Evolutionary conservation across 2,329 filamentous ascomycete species (phyloP).

Genomic region (Trichoderma polysporum): DNA sequence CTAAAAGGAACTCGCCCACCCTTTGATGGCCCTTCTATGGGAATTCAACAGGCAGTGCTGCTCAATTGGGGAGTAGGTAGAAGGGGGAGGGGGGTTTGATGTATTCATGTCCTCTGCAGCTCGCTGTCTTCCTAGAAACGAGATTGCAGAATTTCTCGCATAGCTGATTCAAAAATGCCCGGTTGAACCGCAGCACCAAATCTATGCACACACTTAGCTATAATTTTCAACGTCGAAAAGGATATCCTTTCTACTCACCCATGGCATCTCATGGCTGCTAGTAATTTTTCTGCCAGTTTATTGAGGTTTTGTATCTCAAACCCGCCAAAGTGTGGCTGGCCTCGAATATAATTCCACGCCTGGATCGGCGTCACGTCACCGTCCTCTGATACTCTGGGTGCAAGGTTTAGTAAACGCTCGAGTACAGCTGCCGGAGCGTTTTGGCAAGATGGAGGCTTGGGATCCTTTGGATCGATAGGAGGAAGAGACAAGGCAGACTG

Average conservation of each 20-base stretch:
- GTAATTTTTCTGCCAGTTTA: slow-evolving; percentile 30
- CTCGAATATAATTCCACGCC: slow-evolving; percentile 38
- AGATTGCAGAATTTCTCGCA: neutral
- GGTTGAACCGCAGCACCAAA: slow-evolving; percentile 13
- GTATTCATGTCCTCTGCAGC: neutral
- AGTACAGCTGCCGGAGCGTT: slow-evolving; percentile 27
- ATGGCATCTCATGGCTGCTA: slow-evolving; percentile 38
- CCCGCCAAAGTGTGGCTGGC: slow-evolving; percentile 33
- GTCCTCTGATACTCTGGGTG: slow-evolving; percentile 29
- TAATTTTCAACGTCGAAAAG: neutral
- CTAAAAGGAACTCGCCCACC: neutral
- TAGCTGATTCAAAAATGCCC: neutral
- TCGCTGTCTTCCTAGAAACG: neutral
- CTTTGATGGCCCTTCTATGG: too few relatives aligned
- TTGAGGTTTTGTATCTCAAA: slow-evolving; percentile 32
- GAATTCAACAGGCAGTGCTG: neutral
- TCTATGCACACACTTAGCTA: neutral
- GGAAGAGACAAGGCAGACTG: neutral
- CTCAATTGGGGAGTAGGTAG: neutral
- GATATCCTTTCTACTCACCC: slow-evolving; percentile 28
- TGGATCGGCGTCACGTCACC: slow-evolving; percentile 42
- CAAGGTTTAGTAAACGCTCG: slow-evolving; percentile 26
- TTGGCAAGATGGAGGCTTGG: slow-evolving; percentile 19
- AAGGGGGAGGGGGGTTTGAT: too few relatives aligned
- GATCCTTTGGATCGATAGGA: neutral